These are phyloP conservation scores for Yarrowia galli DNA, from an alignment of 1,139 yeast species.

Conservation along the genomic window DNA sequence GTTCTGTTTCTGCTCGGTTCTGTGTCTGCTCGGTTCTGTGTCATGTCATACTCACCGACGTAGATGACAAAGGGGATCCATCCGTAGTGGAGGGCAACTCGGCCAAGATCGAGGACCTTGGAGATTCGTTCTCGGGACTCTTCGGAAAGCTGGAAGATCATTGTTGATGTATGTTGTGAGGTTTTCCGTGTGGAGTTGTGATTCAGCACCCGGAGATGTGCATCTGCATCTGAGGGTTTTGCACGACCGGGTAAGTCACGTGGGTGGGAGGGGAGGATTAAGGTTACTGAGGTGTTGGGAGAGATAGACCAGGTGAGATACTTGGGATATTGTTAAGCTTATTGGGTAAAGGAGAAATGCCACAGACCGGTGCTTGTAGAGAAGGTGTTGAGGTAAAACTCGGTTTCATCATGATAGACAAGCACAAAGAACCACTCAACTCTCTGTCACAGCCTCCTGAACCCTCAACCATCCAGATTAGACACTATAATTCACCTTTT, in stretches of 20 bases:
- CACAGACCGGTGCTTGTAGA: no score
- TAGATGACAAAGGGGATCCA: conserved; percentile 95
- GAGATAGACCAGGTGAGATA: no score
- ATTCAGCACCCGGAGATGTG: neutral
- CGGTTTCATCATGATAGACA: no score
- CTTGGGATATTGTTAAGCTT: no score
- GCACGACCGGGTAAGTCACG: conserved; percentile 38
- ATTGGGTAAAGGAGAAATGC: no score
- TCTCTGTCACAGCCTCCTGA: no score
- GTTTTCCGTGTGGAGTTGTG: conserved; percentile 12
- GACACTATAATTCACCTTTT: no score
- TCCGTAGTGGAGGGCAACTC: conserved; percentile 91
- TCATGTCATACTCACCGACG: conserved; percentile 57
- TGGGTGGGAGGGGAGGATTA: neutral
- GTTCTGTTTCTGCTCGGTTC: no score
- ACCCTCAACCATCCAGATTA: no score
- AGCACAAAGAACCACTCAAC: no score
- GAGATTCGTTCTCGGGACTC: conserved; percentile 70
- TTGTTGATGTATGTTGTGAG: neutral
- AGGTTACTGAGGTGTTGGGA: neutral
- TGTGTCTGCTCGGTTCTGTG: no score
- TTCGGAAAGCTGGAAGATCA: conserved; percentile 39
- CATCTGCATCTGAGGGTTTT: conserved; percentile 18
- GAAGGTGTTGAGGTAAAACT: no score
- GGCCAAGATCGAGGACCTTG: conserved; percentile 81